phyloP scores from a whole-genome alignment of 208 protist genomes.

The Blechomonas ayalai region DNA sequence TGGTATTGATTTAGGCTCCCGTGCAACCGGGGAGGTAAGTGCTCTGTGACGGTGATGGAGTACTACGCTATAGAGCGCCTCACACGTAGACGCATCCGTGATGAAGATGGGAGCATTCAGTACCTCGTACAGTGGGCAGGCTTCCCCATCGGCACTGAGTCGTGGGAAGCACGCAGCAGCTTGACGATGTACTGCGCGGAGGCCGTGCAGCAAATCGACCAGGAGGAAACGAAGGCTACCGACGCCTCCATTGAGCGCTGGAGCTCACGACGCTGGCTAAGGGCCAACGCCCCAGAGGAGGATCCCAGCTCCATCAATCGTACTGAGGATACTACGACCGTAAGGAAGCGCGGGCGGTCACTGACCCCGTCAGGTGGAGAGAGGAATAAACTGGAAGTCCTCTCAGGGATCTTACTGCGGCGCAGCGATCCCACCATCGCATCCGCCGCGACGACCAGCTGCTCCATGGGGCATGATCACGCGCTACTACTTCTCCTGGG shows the following conservation, averaged over 20 bases:
- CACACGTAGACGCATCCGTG: conserved; percentile 28
- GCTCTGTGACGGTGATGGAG: no score
- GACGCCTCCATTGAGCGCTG: conserved; percentile 12
- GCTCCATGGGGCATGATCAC: not conserved
- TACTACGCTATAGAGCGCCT: conserved; percentile 37
- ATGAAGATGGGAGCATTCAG: conserved; percentile 44
- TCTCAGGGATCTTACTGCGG: conserved; percentile 8
- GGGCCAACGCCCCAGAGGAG: no score
- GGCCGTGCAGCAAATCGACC: conserved; percentile 29
- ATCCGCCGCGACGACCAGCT: not conserved
- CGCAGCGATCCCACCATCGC: not conserved
- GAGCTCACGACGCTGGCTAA: no score
- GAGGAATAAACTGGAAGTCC: conserved; percentile 10
- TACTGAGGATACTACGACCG: not conserved
- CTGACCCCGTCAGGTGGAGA: no score
- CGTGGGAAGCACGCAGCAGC: conserved; percentile 57
- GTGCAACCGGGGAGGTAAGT: no score
- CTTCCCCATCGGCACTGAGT: conserved; percentile 10
- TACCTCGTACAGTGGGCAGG: conserved; percentile 48
- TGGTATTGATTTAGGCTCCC: no score
- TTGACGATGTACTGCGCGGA: conserved; percentile 27
- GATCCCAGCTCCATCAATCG: no score
- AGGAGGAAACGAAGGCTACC: conserved; percentile 22
- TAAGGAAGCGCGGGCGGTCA: not conserved
- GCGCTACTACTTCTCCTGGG: conserved; percentile 42